Percentiles rank a stretch among this genome's conserved stretches.
phyloP scores from a whole-genome alignment of 2,329 filamentous ascomycete species.

The Pyricularia pennisetigena region DNA sequence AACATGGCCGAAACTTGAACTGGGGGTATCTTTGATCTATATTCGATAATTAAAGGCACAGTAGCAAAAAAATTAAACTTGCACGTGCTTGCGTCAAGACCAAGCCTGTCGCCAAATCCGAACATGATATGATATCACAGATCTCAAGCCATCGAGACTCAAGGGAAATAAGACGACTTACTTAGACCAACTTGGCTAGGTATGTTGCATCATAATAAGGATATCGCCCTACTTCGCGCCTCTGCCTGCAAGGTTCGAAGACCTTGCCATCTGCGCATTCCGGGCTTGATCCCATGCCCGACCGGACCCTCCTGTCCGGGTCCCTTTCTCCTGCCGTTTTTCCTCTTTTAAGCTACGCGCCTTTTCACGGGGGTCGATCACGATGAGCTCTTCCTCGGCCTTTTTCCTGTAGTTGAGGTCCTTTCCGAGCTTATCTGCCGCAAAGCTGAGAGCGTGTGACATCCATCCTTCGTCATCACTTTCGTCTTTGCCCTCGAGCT shows the following conservation, averaged over 20 bases:
- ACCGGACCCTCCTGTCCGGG: conserved; percentile 37
- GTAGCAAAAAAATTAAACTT: background rate
- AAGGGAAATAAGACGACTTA: background rate
- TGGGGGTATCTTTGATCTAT: background rate
- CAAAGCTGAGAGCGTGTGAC: conserved; percentile 75
- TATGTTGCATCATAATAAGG: too few relatives aligned
- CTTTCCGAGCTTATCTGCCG: conserved; percentile 83
- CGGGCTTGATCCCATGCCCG: conserved; percentile 48
- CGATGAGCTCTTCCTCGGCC: conserved; percentile 81
- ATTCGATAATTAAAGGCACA: background rate
- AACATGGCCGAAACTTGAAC: background rate
- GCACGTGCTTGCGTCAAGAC: background rate
- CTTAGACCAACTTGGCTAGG: background rate
- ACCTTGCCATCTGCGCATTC: conserved; percentile 45
- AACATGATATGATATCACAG: background rate
- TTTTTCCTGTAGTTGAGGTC: conserved; percentile 84
- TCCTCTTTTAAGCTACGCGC: conserved; percentile 61
- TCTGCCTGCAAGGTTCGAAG: conserved; percentile 43
- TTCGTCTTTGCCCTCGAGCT: conserved; percentile 33
- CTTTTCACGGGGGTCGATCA: conserved; percentile 86
- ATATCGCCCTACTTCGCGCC: conserved; percentile 35
- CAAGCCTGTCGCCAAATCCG: background rate
- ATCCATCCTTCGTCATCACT: conserved; percentile 63
- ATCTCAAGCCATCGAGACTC: background rate
- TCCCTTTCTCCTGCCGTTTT: conserved; percentile 49